A percentile compares a stretch with the other conserved stretches of the same genome.
These are phyloP conservation scores for Cladosporium colombiae DNA, from an alignment of 2,329 filamentous ascomycete genomes.

Conservation along the genomic window DNA sequence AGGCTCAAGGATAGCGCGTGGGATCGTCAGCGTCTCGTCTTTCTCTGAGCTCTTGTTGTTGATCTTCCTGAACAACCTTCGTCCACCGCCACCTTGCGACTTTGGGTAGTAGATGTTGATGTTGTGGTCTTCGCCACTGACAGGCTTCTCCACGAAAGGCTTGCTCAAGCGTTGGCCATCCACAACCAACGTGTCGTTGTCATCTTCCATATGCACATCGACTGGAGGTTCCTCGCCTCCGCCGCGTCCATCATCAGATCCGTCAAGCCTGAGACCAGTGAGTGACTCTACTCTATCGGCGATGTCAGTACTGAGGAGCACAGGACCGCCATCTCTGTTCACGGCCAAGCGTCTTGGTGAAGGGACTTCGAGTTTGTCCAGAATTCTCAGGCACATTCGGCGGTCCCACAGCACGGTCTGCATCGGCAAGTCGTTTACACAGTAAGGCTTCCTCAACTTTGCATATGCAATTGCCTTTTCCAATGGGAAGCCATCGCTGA, in stretches of 20 bases:
- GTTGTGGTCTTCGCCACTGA: slow-evolving; percentile 98
- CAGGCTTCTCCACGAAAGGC: slow-evolving; percentile 97
- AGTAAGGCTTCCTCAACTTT: slow-evolving; percentile 89
- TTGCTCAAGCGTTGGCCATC: slow-evolving; percentile 82
- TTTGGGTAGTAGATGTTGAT: slow-evolving; percentile 97
- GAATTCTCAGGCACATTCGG: slow-evolving; percentile 79
- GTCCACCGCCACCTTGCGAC: slow-evolving; percentile 81
- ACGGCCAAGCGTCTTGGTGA: slow-evolving; percentile 89
- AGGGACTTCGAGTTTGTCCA: slow-evolving; percentile 86
- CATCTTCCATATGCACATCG: slow-evolving; percentile 82
- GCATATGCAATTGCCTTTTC: slow-evolving; percentile 97
- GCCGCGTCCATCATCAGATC: slow-evolving; percentile 66
- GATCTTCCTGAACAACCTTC: slow-evolving; percentile 92
- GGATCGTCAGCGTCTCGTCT: slow-evolving; percentile 72
- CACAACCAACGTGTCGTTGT: slow-evolving; percentile 83
- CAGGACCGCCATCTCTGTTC: slow-evolving; percentile 87
- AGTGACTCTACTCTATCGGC: slow-evolving; percentile 77
- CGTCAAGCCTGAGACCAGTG: slow-evolving; percentile 74
- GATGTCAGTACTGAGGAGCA: slow-evolving; percentile 74
- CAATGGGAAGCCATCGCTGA: slow-evolving; percentile 93
- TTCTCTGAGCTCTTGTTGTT: slow-evolving; percentile 99
- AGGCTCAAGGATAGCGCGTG: slow-evolving; percentile 78
- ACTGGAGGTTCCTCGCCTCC: slow-evolving; percentile 59
- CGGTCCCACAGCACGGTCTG: slow-evolving; percentile 97
- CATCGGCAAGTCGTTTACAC: slow-evolving; percentile 96